Evolutionary conservation across 1,139 yeast species (phyloP), one percentile per base, ranked within the genome.

Genomic region (Magnusiomyces starmeri): DNA sequence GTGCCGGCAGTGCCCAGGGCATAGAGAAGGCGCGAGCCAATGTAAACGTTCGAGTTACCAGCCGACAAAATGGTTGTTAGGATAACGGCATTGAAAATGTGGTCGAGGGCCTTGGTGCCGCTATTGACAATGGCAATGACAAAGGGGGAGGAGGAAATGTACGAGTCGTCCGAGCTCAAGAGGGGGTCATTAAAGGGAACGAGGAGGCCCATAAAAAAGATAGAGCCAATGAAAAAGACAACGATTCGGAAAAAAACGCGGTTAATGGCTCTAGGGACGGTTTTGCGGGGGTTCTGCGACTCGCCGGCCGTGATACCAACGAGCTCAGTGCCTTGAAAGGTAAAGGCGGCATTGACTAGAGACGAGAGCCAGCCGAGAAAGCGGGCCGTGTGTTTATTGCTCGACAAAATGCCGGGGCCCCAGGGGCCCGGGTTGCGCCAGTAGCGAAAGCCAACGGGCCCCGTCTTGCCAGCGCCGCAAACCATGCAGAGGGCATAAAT

Each of bases 221-320:
- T 80, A 41, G 88, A 77, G 51, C 77, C 66, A 56, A 83, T 64
- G 75, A 85, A 85, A 64, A 86, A 85, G 51, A 85, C 65, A 54
- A 83, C 68, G 60, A 86, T 83, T 72, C 95, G 83, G 75, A 79
- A 83, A 65, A 85, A 81, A 25, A 89, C 85, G 66, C 83, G 74
- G 65, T 75, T 82, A 64, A 85, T 81, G 50, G 95, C 94, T 66
- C 78, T 81, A 62, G 92, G 92, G 59, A 85, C 82, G 56, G 84
- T 77, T 62, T 76, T 75, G 69, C 92, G 76, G 57, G 94, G 94
- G 66, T 85, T 79, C 59, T 77, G 74, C 55, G 89, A 82, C 70
- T 85, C 95, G 55, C 87, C 87, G 60, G 85, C 85, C 20, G 88
- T 82, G 60, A 85, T 79, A 65, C 81, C 83, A 46, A 79, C 79